These are phyloP conservation scores for Platismatia glauca DNA, from an alignment of 495 filamentous ascomycete genomes.

Conservation along the genomic window DNA sequence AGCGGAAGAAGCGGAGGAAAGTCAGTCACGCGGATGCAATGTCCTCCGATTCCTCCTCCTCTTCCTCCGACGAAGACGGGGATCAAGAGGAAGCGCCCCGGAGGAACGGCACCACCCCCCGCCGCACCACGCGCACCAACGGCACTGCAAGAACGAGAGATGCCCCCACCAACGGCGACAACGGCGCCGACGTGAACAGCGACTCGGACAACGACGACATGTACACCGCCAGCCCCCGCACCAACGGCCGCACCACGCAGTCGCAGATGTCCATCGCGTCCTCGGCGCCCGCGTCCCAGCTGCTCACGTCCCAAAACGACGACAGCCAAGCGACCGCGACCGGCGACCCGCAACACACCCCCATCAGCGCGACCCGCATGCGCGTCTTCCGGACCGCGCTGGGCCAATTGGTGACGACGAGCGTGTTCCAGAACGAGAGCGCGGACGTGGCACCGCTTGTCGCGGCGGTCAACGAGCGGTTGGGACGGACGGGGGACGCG, in stretches of 20 bases:
- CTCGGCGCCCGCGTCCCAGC: slow-evolving; percentile 58
- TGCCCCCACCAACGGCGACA: slow-evolving; percentile 37
- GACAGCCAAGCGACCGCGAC: slow-evolving; percentile 35
- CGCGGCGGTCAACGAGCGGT: slow-evolving; percentile 64
- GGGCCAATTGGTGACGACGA: slow-evolving; percentile 68
- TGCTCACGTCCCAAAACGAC: slow-evolving; percentile 50
- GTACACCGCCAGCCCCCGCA: slow-evolving; percentile 47
- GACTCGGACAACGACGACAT: slow-evolving; percentile 46
- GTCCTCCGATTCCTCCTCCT: slow-evolving; percentile 30
- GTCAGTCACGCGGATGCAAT: slow-evolving; percentile 28
- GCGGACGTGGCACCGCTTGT: slow-evolving; percentile 68
- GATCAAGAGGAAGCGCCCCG: slow-evolving; percentile 27
- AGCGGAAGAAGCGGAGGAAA: slow-evolving; percentile 64
- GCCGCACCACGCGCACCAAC: slow-evolving; percentile 28
- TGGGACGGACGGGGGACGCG: slow-evolving; percentile 38
- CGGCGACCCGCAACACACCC: slow-evolving; percentile 19
- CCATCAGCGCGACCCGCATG: slow-evolving; percentile 56
- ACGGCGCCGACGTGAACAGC: slow-evolving; percentile 35
- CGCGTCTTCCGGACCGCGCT: slow-evolving; percentile 68
- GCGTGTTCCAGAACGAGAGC: slow-evolving; percentile 66
- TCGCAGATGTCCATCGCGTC: slow-evolving; percentile 61
- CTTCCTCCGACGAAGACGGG: slow-evolving; percentile 39
- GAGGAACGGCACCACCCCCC: slow-evolving; percentile 29
- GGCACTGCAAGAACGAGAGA: slow-evolving; percentile 42
- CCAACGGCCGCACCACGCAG: slow-evolving; percentile 32